phyloP scores from a whole-genome alignment of 139 green algal species.

The Auxenochlorella protothecoides region DNA sequence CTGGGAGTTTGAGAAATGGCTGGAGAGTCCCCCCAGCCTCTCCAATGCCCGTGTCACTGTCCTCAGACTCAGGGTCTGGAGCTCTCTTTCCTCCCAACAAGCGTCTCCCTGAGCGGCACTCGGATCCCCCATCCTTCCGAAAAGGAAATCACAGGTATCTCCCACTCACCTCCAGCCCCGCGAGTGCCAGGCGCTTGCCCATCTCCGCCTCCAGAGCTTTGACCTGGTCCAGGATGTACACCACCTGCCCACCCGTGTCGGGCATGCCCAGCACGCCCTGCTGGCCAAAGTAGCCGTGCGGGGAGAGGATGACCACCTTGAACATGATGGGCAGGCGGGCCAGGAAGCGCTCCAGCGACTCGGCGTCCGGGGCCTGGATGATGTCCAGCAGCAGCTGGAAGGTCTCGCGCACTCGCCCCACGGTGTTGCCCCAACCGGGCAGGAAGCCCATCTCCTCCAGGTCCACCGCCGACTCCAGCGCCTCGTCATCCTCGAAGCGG shows the following conservation, averaged over 20 bases:
- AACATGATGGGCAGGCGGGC: conserved; percentile 55
- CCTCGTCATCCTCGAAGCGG: conserved; percentile 26
- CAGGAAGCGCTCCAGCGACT: conserved; percentile 56
- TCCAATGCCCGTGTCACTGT: no score
- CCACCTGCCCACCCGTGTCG: conserved; percentile 62
- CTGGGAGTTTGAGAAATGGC: no score
- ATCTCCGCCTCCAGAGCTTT: conserved; percentile 63
- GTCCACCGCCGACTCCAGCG: conserved; percentile 15
- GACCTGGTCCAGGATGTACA: conserved; percentile 80
- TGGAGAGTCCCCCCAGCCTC: no score
- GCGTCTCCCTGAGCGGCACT: no score
- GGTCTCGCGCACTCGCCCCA: conserved; percentile 34
- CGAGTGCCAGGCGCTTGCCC: conserved; percentile 29
- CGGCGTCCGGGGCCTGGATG: conserved; percentile 58
- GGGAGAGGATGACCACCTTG: conserved; percentile 63
- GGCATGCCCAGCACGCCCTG: conserved; percentile 55
- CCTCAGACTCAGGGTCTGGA: no score
- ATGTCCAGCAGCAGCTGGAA: conserved; percentile 62
- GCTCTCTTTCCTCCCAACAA: no score
- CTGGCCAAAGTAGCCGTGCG: conserved; percentile 80
- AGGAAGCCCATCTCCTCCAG: conserved; percentile 55
- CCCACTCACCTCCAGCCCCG: conserved; percentile 31
- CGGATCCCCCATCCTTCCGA: no score
- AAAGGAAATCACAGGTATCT: no score
- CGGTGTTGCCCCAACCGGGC: conserved; percentile 57